Base-by-base conservation (phyloP, 768 basidiomycete species). In the Lepiota venenata region DNA sequence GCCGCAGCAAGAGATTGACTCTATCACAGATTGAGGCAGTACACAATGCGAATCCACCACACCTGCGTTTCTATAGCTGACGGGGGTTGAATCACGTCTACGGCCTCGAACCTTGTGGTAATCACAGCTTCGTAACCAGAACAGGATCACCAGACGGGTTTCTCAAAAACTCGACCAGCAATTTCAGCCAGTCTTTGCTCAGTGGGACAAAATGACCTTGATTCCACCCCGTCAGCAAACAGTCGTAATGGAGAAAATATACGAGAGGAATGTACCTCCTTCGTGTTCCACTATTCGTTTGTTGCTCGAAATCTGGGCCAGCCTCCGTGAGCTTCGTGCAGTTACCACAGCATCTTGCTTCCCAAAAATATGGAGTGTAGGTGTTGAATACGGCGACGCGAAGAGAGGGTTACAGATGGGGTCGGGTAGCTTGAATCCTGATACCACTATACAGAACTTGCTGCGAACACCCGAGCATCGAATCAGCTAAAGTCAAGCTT, bases 161-260 rank as follows among this genome's bases (percentile, higher is more conserved):
- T 46, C 68, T 69, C 56, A 88, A 64, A 64, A 87, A 92, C 4
- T 80, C 80, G 42, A 75, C 74, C 50, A 92, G 70, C 69, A 92
- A 91, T 60, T 75, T 77, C 18, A 87, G 75, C 89, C 88, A 93
- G 27, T 70, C 76, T 1, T 78, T 79, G 59, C 84, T 87, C 4
- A 82, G 84, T 0, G 90, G 90, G 4, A 91, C 82, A 58, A 90
- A 90, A 66, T 93, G 91, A 12, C 90, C 89, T 91, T 56, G 3
- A 22, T 27, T 25, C 50, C 16, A 29, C n/a, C 46, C 25, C 25
- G 5, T 42, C 21, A 53, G 46, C 29, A 8, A 43, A 12, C 14
- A 32, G 3, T n/a, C n/a, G n/a, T n/a, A 43, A 14, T 64, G 69
- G 9, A 32, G 8, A 32, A 32, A 32, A 37, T 10, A 4, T 47